A percentile compares a stretch with the other conserved stretches of the same genome.
These are phyloP conservation scores for Oligophagozyma castellii DNA, from an alignment of 1,139 yeast genomes.

Conservation along the genomic window DNA sequence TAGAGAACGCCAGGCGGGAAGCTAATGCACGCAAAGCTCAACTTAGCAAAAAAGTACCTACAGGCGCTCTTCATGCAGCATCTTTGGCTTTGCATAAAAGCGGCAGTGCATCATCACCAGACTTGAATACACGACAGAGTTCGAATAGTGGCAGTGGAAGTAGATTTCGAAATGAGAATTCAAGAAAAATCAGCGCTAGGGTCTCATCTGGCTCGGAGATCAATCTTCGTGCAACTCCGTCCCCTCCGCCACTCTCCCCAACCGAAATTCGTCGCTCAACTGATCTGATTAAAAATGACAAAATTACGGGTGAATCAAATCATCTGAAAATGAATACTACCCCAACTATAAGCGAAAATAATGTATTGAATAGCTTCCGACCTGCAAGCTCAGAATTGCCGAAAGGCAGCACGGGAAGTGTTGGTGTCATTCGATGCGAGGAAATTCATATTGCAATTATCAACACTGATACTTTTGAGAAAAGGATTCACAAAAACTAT, in stretches of 20 bases:
- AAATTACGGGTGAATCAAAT: neutral
- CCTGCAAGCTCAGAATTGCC: neutral
- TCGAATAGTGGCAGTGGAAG: slow-evolving; percentile 4
- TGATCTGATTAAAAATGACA: neutral
- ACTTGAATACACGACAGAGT: slow-evolving; percentile 17
- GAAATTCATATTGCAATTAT: slow-evolving; percentile 27
- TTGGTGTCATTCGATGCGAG: slow-evolving; percentile 59
- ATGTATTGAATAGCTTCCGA: neutral
- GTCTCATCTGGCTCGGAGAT: neutral
- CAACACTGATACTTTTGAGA: slow-evolving; percentile 39
- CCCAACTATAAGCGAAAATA: neutral
- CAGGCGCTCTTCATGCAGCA: neutral
- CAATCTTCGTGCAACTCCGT: slow-evolving; percentile 1
- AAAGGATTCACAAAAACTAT: slow-evolving; percentile 29
- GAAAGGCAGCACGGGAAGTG: slow-evolving; percentile 36
- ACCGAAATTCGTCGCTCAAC: neutral
- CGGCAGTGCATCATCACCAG: slow-evolving; percentile 27
- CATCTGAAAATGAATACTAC: neutral
- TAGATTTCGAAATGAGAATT: slow-evolving; percentile 2
- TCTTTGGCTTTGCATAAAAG: slow-evolving; percentile 6
- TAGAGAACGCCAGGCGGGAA: slow-evolving; percentile 18
- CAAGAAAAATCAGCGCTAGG: slow-evolving; percentile 1
- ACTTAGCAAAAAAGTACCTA: slow-evolving; percentile 5
- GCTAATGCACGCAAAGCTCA: slow-evolving; percentile 13
- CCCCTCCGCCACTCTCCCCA: neutral